Evolutionary conservation across 2,329 filamentous ascomycete species (phyloP).

Genomic region (Grosmannia serpens): DNA sequence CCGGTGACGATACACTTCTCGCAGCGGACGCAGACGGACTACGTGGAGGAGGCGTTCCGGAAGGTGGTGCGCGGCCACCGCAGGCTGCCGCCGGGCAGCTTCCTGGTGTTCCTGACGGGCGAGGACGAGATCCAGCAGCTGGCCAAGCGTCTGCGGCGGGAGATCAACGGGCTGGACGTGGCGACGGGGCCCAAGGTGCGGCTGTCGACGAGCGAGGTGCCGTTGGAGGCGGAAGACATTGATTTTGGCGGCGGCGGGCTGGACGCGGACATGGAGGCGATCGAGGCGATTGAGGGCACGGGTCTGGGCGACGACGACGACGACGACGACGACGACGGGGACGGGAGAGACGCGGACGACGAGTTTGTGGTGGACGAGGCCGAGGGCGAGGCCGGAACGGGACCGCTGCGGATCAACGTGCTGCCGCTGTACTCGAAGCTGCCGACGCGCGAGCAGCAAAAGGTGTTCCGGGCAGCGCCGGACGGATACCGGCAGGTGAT

Average conservation of each 20-base stretch:
- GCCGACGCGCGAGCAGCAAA: conserved; percentile 80
- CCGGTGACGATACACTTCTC: conserved; percentile 85
- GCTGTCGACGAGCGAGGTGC: conserved; percentile 64
- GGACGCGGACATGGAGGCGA: not conserved
- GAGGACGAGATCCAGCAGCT: conserved; percentile 82
- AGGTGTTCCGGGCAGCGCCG: conserved; percentile 76
- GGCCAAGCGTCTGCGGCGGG: conserved; percentile 64
- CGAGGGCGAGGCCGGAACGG: conserved; percentile 42
- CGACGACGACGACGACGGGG: conserved; percentile 41
- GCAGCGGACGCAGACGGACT: conserved; percentile 71
- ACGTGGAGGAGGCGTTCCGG: conserved; percentile 77
- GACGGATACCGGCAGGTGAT: conserved; percentile 78
- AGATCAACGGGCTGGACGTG: conserved; percentile 47
- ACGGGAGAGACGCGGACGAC: conserved; percentile 49
- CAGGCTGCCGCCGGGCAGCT: conserved; percentile 80
- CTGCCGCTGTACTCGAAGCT: conserved; percentile 90
- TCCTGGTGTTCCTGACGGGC: conserved; percentile 89
- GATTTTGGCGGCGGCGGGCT: conserved; percentile 54
- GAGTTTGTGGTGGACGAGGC: conserved; percentile 48
- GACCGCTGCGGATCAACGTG: conserved; percentile 67
- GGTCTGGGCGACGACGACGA: conserved; percentile 43
- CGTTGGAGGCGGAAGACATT: conserved; percentile 75
- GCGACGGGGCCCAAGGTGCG: conserved; percentile 55
- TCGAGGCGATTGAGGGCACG: not conserved
- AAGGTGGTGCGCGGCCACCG: conserved; percentile 82